A percentile compares a stretch with the other conserved stretches of the same genome.
Evolutionary conservation across 2,329 filamentous ascomycete species (phyloP).

Genomic region (Colletotrichum salicis): DNA sequence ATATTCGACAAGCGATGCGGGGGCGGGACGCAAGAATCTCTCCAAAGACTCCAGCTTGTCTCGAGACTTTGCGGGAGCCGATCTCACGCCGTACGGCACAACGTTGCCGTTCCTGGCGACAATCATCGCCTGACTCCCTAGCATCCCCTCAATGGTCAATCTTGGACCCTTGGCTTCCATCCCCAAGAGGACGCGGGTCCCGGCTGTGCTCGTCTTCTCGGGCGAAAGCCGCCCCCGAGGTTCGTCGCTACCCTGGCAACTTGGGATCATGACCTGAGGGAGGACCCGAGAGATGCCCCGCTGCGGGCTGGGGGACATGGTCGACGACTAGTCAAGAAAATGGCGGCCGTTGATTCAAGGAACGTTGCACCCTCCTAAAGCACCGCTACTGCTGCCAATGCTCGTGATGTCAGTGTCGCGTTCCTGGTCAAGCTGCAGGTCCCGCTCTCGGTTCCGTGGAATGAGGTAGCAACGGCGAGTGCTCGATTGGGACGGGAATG

Average conservation of each 20-base stretch:
- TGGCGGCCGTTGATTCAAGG: not conserved
- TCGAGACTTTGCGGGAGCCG: not conserved
- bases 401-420: constrained; percentile 32
- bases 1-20: constrained; percentile 33
- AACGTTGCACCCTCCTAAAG: not conserved
- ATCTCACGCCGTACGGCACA: not conserved
- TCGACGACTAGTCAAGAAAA: constrained; percentile 19
- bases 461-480: not conserved
- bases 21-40: constrained; percentile 20
- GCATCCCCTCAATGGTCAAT: not conserved
- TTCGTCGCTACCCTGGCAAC: not conserved
- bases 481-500: not conserved
- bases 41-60: not conserved
- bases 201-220: constrained; percentile 24
- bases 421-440: constrained; percentile 16
- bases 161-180: not conserved
- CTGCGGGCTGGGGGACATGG: constrained; percentile 19
- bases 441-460: constrained; percentile 20
- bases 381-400: constrained; percentile 3
- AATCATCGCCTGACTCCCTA: constrained; percentile 2
- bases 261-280: constrained; percentile 2
- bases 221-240: constrained; percentile 22
- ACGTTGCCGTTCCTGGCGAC: not conserved
- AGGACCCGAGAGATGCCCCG: constrained; percentile 27
- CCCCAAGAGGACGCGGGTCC: not conserved